phyloP scores from a whole-genome alignment of 2,329 filamentous ascomycete genomes.

The Curvularia verruculosa region DNA sequence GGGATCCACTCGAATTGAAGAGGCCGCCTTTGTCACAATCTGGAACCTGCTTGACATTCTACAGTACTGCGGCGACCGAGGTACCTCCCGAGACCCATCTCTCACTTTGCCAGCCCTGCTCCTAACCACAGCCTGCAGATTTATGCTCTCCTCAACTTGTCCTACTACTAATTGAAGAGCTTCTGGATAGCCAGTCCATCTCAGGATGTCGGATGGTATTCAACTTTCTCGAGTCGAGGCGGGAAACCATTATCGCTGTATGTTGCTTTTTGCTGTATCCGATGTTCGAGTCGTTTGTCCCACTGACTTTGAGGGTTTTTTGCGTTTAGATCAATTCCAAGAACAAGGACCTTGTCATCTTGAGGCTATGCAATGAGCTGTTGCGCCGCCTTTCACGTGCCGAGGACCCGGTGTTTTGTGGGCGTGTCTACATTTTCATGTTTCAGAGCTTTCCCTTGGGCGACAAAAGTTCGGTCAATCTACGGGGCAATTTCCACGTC shows the following conservation, averaged over 20 bases:
- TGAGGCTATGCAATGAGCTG: conserved; percentile 94
- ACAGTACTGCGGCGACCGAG: conserved; percentile 83
- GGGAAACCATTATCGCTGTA: conserved; percentile 83
- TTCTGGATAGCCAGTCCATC: conserved; percentile 95
- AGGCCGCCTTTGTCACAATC: conserved; percentile 77
- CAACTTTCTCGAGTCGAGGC: conserved; percentile 90
- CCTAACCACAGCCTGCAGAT: conserved; percentile 43
- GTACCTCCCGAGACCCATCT: conserved; percentile 57
- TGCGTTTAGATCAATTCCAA: conserved; percentile 45
- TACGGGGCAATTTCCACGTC: conserved; percentile 92
- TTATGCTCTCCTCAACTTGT: conserved; percentile 77
- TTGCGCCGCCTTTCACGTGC: conserved; percentile 92
- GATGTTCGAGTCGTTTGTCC: conserved; percentile 25
- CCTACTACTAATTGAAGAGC: conserved; percentile 90
- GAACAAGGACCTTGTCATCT: conserved; percentile 83
- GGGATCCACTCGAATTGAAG: conserved; percentile 77
- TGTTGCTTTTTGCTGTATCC: conserved; percentile 31
- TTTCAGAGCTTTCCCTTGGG: conserved; percentile 97
- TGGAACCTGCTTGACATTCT: conserved; percentile 95
- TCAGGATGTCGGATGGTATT: conserved; percentile 89
- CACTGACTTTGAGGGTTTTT: too few relatives aligned
- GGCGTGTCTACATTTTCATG: conserved; percentile 96
- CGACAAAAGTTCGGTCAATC: conserved; percentile 95
- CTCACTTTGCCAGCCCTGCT: background rate
- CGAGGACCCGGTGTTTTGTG: conserved; percentile 96